Conservation (phyloP, 2,329 filamentous ascomycete species). For the Penicillium sp. region DNA sequence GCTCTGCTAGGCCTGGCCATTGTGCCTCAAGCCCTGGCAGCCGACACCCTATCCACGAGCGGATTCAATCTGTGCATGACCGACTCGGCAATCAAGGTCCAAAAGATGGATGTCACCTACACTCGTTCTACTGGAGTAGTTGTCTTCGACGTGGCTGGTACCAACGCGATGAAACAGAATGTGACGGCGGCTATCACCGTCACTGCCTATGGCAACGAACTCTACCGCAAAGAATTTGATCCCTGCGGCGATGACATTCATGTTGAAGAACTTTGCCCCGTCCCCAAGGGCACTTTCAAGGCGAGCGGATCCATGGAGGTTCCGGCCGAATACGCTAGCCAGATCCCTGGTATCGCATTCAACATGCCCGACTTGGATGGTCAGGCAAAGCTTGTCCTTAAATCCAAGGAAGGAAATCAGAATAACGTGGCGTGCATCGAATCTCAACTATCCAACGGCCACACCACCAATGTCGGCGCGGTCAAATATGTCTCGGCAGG, state of each 20-base stretch:
- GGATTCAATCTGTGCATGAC: slow-evolving; percentile 72
- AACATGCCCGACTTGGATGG: slow-evolving; percentile 86
- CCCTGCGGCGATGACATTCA: slow-evolving; percentile 70
- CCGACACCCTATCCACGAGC: slow-evolving; percentile 72
- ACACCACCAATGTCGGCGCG: slow-evolving; percentile 69
- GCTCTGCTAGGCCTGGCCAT: slow-evolving; percentile 28
- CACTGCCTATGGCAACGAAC: slow-evolving; percentile 75
- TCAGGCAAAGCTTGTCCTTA: slow-evolving; percentile 73
- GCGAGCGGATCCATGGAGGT: slow-evolving; percentile 71
- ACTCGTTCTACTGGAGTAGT: slow-evolving; percentile 70
- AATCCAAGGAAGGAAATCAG: slow-evolving; percentile 55
- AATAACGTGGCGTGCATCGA: slow-evolving; percentile 75
- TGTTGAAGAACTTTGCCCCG: slow-evolving; percentile 76
- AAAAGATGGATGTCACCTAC: slow-evolving; percentile 74
- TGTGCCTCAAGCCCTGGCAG: slow-evolving; percentile 53
- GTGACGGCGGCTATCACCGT: slow-evolving; percentile 74
- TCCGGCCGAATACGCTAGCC: slow-evolving; percentile 64
- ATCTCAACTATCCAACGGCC: slow-evolving; percentile 80
- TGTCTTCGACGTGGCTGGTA: slow-evolving; percentile 77
- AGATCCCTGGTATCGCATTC: slow-evolving; percentile 88
- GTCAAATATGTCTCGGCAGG: slow-evolving; percentile 82
- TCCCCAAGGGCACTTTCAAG: slow-evolving; percentile 71
- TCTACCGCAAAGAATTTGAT: slow-evolving; percentile 78
- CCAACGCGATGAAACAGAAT: slow-evolving; percentile 70
- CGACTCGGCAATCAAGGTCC: slow-evolving; percentile 62